Percentiles rank a stretch among this genome's conserved stretches.
Conservation (phyloP, 495 filamentous ascomycete genomes). For the Talaromyces liani region DNA sequence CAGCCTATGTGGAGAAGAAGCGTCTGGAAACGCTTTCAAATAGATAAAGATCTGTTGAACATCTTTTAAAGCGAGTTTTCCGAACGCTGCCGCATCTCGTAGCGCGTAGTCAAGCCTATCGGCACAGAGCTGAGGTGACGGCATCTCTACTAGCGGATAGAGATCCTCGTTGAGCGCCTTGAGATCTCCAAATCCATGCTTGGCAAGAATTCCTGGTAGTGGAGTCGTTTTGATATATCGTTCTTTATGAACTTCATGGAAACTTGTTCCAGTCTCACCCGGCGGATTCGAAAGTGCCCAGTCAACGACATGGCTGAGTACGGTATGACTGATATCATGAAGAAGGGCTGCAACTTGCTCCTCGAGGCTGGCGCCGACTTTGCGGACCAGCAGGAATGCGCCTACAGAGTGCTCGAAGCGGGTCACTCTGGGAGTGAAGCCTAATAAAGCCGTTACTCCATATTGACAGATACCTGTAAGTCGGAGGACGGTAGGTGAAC, state of each 20-base stretch:
- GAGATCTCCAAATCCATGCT: conserved; percentile 19
- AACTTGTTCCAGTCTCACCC: conserved; percentile 26
- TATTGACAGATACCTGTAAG: conserved; percentile 31
- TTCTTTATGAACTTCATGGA: conserved; percentile 35
- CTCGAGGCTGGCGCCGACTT: conserved; percentile 26
- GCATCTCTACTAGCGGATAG: conserved; percentile 33
- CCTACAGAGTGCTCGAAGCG: conserved; percentile 39
- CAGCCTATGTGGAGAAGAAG: conserved; percentile 19
- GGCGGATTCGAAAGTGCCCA: conserved; percentile 27
- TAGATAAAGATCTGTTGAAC: conserved; percentile 17
- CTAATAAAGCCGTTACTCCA: conserved; percentile 29
- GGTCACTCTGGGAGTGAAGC: conserved; percentile 27
- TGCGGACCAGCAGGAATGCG: conserved; percentile 33
- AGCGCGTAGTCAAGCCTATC: conserved; percentile 37
- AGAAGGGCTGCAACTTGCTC: conserved; percentile 38
- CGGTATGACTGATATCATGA: conserved; percentile 37
- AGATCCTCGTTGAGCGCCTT: conserved; percentile 31
- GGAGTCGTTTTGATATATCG: conserved; percentile 25
- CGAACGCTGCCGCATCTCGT: conserved; percentile 28
- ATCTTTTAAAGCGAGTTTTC: conserved; percentile 22
- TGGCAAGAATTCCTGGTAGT: conserved; percentile 25
- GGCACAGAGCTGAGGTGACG: conserved; percentile 33
- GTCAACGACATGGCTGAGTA: conserved; percentile 36
- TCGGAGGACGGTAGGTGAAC: conserved; percentile 23
- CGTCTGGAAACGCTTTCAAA: conserved; percentile 23